Percentiles rank a stretch among this genome's conserved stretches.
Conservation (phyloP, 2,329 filamentous ascomycete species). For the Curvularia spicifera region DNA sequence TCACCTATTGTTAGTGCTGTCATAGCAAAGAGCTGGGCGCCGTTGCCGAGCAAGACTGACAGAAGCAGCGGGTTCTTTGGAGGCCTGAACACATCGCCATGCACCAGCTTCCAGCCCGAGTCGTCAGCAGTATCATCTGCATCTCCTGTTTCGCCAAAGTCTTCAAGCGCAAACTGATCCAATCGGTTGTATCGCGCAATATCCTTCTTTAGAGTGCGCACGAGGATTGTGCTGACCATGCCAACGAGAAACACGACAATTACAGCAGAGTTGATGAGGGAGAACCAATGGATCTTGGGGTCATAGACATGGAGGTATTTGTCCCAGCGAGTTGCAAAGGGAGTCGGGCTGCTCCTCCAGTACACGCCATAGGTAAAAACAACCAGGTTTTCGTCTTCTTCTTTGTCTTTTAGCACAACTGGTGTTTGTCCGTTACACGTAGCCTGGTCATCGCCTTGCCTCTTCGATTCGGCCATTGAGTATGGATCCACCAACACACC, state of each 20-base stretch:
- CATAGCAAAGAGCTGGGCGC: slow-evolving; percentile 97
- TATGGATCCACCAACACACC: slow-evolving; percentile 87
- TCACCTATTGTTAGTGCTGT: slow-evolving; percentile 83
- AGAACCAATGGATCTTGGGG: slow-evolving; percentile 99
- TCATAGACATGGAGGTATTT: slow-evolving; percentile 98
- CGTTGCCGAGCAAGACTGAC: slow-evolving; percentile 88
- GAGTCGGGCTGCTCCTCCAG: slow-evolving; percentile 83
- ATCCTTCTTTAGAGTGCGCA: slow-evolving; percentile 89
- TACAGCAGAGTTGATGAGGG: slow-evolving; percentile 91
- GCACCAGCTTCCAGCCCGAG: slow-evolving; percentile 97
- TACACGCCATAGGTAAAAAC: slow-evolving; percentile 91
- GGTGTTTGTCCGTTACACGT: slow-evolving; percentile 69
- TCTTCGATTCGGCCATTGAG: slow-evolving; percentile 67
- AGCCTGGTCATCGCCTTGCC: slow-evolving; percentile 60
- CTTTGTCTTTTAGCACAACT: slow-evolving; percentile 69
- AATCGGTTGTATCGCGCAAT: slow-evolving; percentile 96
- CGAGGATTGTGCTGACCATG: slow-evolving; percentile 90
- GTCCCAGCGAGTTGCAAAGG: slow-evolving; percentile 98
- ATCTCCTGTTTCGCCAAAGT: slow-evolving; percentile 75
- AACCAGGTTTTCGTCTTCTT: slow-evolving; percentile 64
- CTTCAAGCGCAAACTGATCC: slow-evolving; percentile 88
- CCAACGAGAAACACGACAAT: slow-evolving; percentile 91
- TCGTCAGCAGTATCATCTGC: slow-evolving; percentile 95
- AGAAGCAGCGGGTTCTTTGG: slow-evolving; percentile 83
- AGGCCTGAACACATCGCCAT: slow-evolving; percentile 94